Evolutionary conservation across 495 filamentous ascomycete species (phyloP), one percentile per base, ranked within the genome.

Genomic region (Letharia columbiana): DNA sequence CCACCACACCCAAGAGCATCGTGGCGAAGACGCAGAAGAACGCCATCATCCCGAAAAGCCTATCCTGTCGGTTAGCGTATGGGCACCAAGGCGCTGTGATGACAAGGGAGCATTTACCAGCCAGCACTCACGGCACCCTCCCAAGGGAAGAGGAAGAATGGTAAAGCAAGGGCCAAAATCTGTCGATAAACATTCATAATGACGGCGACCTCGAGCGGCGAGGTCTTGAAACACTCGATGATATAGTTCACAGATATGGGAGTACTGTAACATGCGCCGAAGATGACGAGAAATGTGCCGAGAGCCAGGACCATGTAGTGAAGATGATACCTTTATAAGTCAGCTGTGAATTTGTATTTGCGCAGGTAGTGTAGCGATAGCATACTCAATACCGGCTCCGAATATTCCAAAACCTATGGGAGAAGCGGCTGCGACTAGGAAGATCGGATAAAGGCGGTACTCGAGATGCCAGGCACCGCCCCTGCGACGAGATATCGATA

Each of bases 341-440:
- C n/a, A 23, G 47, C 20, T 23, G 2, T 31, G 8, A 4, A 1
- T 11, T 12, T 1, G 2, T 52, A 12, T 52, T 9, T 4, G 1
- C 10, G 11, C 17, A 8, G 47, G 8, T 31, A 12, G 23, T 67
- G 71, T 78, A 62, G 76, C 72, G 12, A 77, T 63, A 42, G 77
- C 72, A 67, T 81, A 77, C 66, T 79, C 66, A 39, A 82, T 67
- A 12, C 71, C 71, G 18, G 72, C 73, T 23, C 79, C 79, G 50
- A 76, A 78, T n/a, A 82, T 64, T 2, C 79, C 79, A 8, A 82
- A 71, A 5, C 78, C 78, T 31, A 80, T 73, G 2, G 78, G 78
- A 44, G 76, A 70, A 44, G 75, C 62, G 41, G 77, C 69, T 28
- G 71, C 65, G 15, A 71, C 71, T 4, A 73, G 59, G 62, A 71